Percentiles rank a stretch among this genome's conserved stretches.
phyloP scores from a whole-genome alignment of 1,284 basidiomycete genomes.

The Papiliotrema fonsecae region DNA sequence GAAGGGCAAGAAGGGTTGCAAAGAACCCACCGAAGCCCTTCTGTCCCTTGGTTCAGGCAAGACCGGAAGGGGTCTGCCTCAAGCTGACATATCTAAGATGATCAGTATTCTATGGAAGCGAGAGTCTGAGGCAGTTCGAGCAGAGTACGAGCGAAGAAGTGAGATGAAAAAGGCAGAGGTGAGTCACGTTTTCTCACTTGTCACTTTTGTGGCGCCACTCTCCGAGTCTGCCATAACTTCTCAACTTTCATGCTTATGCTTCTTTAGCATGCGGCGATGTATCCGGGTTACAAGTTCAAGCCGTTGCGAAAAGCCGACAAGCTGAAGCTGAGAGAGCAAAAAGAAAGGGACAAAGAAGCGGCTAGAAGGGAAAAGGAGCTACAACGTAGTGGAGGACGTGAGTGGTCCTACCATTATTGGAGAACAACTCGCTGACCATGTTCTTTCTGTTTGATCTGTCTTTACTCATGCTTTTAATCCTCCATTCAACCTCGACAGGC shows the following conservation, averaged over 20 bases:
- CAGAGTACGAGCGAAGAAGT: slow-evolving; percentile 65
- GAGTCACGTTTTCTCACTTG: slow-evolving; percentile 13
- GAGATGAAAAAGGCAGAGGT: slow-evolving; percentile 61
- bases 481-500: neutral
- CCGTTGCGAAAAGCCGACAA: slow-evolving; percentile 66
- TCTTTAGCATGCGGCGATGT: slow-evolving; percentile 57
- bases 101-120: slow-evolving; percentile 67
- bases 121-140: slow-evolving; percentile 55
- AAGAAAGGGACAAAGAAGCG: slow-evolving; percentile 27
- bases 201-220: no score
- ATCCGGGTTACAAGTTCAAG: slow-evolving; percentile 69
- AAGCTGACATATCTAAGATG: slow-evolving; percentile 66
- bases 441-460: neutral
- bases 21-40: slow-evolving; percentile 25
- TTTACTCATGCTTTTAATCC: neutral
- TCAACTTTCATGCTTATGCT: neutral
- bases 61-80: slow-evolving; percentile 52
- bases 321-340: slow-evolving; percentile 51
- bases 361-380: slow-evolving; percentile 23
- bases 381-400: slow-evolving; percentile 3
- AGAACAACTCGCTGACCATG: neutral
- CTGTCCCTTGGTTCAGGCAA: slow-evolving; percentile 33
- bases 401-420: neutral
- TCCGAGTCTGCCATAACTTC: slow-evolving; percentile 1
- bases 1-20: slow-evolving; percentile 20